A percentile compares a stretch with the other conserved stretches of the same genome.
phyloP scores from a whole-genome alignment of 164 flowering plant species.

The Aristolochia contorta region DNA sequence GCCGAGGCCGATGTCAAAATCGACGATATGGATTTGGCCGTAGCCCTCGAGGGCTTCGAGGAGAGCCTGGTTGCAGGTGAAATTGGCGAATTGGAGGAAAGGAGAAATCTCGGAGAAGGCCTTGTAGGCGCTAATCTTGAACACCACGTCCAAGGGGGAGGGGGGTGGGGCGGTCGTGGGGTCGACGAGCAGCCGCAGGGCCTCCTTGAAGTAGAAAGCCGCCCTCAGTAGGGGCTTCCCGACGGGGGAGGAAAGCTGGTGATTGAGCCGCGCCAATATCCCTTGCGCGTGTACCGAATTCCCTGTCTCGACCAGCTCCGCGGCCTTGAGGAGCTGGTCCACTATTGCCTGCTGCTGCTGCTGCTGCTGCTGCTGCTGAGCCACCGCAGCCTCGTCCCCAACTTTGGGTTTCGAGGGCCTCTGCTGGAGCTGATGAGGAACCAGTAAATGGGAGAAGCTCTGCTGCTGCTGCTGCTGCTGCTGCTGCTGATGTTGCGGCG shows the following conservation, averaged over 20 bases:
- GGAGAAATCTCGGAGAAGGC: conserved; percentile 72
- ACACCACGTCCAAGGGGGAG: conserved; percentile 43
- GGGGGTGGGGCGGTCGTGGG: conserved; percentile 15
- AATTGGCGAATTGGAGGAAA: conserved; percentile 52
- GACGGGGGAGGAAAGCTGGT: conserved; percentile 73
- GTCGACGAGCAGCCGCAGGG: conserved; percentile 45
- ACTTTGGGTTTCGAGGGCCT: conserved; percentile 24
- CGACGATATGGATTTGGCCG: conserved; percentile 46
- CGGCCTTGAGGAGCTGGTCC: conserved; percentile 76
- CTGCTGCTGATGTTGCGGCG: conserved; percentile 9
- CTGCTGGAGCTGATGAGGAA: conserved; percentile 28
- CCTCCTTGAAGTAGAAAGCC: conserved; percentile 81
- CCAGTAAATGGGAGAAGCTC: conserved; percentile 25
- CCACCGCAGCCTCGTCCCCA: conserved; percentile 17
- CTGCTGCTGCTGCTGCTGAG: conserved; percentile 34
- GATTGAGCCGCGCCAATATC: conserved; percentile 99
- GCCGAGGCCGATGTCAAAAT: conserved; percentile 80
- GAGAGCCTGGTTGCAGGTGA: conserved; percentile 73
- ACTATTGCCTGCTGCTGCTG: conserved; percentile 42
- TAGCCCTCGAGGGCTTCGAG: conserved; percentile 51
- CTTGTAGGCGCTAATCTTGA: conserved; percentile 65
- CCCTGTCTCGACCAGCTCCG: conserved; percentile 79
- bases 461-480: conserved; percentile 17
- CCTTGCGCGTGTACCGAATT: conserved; percentile 84
- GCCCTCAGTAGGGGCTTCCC: conserved; percentile 77